Evolutionary conservation across 768 basidiomycete genomes (phyloP).

Genomic region (Amanita pallidorosea): DNA sequence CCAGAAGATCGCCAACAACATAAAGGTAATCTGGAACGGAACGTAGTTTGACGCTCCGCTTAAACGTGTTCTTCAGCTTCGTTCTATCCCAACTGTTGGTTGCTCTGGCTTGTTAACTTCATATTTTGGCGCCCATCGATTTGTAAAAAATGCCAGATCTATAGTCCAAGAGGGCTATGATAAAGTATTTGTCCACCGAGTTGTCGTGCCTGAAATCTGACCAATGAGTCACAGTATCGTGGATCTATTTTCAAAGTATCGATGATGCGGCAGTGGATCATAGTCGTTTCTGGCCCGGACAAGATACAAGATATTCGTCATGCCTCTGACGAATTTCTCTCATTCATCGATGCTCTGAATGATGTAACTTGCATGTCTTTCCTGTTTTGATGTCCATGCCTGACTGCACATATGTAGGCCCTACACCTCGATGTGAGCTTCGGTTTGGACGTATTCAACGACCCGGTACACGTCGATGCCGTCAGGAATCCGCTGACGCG

Average conservation of each 20-base stretch:
- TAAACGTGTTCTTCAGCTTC: not conserved
- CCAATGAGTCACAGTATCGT: too few species aligned
- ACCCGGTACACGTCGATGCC: too few species aligned
- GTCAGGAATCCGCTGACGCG: too few species aligned
- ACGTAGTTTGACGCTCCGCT: too few species aligned
- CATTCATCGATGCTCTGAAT: slow-evolving; percentile 25
- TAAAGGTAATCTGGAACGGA: too few species aligned
- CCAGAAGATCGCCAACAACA: too few species aligned
- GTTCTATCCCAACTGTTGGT: not conserved
- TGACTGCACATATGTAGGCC: slow-evolving; percentile 8
- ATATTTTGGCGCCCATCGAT: too few species aligned
- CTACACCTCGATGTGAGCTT: slow-evolving; percentile 24
- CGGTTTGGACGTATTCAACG: slow-evolving; percentile 13
- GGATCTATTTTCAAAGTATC: too few species aligned
- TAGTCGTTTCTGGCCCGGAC: slow-evolving; percentile 19
- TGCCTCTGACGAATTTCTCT: slow-evolving; percentile 34
- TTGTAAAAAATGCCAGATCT: not conserved
- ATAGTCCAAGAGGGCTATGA: slow-evolving; percentile 15
- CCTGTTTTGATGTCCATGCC: not conserved
- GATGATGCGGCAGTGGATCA: too few species aligned
- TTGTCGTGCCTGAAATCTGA: too few species aligned
- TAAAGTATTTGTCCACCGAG: too few species aligned
- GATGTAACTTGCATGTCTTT: slow-evolving; percentile 6
- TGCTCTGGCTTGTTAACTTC: not conserved
- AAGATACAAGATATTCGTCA: slow-evolving; percentile 34